Evolutionary conservation across 495 filamentous ascomycete genomes (phyloP).

Genomic region (Neurospora pannonica): DNA sequence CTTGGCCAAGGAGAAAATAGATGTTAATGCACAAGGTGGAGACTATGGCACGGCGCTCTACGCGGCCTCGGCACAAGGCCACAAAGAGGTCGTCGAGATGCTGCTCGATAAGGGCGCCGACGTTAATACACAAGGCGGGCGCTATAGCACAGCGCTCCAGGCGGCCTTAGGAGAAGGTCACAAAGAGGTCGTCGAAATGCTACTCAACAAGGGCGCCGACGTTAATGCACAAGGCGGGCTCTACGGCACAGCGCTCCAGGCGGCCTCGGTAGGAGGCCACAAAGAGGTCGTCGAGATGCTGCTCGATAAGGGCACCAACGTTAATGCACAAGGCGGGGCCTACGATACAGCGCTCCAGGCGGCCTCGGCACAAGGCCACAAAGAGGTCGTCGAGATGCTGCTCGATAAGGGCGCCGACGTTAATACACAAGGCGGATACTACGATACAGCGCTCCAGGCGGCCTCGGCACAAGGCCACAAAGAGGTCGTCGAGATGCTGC

Average conservation of each 20-base stretch:
- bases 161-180: not conserved
- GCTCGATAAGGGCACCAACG: too few relatives aligned
- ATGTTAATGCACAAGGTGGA: too few relatives aligned
- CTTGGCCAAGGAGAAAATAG: not conserved
- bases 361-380: conserved; percentile 12
- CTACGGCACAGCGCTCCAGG: too few relatives aligned
- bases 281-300: too few relatives aligned
- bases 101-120: conserved; percentile 11
- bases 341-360: conserved; percentile 8
- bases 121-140: conserved; percentile 7
- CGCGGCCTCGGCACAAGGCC: conserved; percentile 9
- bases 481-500: not conserved
- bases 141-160: not conserved
- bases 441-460: not conserved
- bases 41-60: conserved; percentile 7
- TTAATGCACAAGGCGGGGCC: too few relatives aligned
- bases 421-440: conserved; percentile 2
- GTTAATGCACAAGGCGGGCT: too few relatives aligned
- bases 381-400: conserved; percentile 11
- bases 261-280: too few relatives aligned
- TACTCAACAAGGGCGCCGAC: not conserved
- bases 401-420: conserved; percentile 11
- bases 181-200: not conserved
- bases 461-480: not conserved
- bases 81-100: conserved; percentile 10